A percentile compares a stretch with the other conserved stretches of the same genome.
phyloP scores from a whole-genome alignment of 23 red algal species.

The Gracilaria caudata region DNA sequence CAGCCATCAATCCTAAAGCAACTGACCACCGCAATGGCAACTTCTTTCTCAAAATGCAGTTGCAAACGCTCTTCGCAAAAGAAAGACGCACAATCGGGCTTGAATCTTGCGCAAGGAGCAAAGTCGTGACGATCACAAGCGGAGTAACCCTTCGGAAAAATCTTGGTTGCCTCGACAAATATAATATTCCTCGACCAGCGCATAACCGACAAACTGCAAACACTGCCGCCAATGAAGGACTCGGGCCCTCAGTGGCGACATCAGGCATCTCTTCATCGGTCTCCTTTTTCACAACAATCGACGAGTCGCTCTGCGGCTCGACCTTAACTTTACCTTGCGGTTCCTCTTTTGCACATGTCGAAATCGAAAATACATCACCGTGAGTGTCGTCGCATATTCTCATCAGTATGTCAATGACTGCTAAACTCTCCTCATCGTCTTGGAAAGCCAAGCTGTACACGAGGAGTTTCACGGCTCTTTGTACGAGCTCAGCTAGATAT shows the following conservation, averaged over 20 bases:
- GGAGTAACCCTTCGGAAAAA: constrained; percentile 43
- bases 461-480: constrained; percentile 49
- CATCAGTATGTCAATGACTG: constrained; percentile 43
- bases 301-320: neutral
- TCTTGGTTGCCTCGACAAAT: constrained; percentile 38
- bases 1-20: constrained; percentile 58
- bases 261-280: neutral
- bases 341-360: neutral
- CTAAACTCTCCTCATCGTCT: constrained; percentile 47
- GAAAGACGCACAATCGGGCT: constrained; percentile 45
- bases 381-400: constrained; percentile 21
- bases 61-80: constrained; percentile 36
- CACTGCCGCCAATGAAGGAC: constrained; percentile 7
- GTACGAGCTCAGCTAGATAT: constrained; percentile 27
- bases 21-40: constrained; percentile 50
- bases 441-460: constrained; percentile 37
- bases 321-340: neutral
- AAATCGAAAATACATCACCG: constrained; percentile 55
- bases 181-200: constrained; percentile 46
- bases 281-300: constrained; percentile 23
- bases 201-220: constrained; percentile 30
- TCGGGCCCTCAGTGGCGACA: neutral
- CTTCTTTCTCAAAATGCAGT: constrained; percentile 42
- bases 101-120: constrained; percentile 63
- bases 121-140: constrained; percentile 26